Base-by-base conservation (phyloP, 2,329 filamentous ascomycete genomes). In the Fusarium lyarnte region DNA sequence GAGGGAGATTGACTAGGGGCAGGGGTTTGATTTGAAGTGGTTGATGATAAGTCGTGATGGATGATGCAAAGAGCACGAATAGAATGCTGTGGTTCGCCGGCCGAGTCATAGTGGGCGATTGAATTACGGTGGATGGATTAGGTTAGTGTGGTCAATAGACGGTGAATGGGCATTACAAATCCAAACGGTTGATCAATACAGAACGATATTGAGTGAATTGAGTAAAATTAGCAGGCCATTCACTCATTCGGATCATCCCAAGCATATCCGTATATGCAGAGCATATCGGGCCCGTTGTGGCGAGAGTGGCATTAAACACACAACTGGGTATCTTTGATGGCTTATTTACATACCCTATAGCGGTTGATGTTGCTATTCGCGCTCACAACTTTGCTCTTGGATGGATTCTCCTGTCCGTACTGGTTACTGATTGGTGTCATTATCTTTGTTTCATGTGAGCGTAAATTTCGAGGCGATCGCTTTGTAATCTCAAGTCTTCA, bases 61-160 rank as follows among this genome's bases (percentile, higher is more conserved):
- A 66, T 74, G 74, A 74, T 76, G 74, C 64, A 64, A 74, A 65
- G 72, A 74, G 58, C 27, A 51, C 60, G 59, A 60, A 68, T 62
- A 63, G 72, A 41, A 63, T 57, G 63, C 67, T 74, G 58, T 62
- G 52, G 64, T 74, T 74, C 58, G 70, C 72, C 71, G 72, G 33
- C 42, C 59, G 72, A 72, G 72, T 74, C 71, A 74, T 66, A 60
- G 33, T 27, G 45, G 58, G 36, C 46, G 31, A 31, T 52, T 10
- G 23, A 57, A 4, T 52, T 52, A 74, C 63, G 67, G 71, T 62
- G n/a, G 41, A 55, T 52, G 25, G n/a, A 64, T 55, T n/a, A 1
- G 66, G 71, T 62, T 73, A 73, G 70, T 58, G 54, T 16, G 14
- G 3, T 29, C 8, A 21, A 45, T 33, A 31, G 58, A 66, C 45